Base-by-base conservation (phyloP, 1,139 yeast genomes). In the Nematodospora anomalae region DNA sequence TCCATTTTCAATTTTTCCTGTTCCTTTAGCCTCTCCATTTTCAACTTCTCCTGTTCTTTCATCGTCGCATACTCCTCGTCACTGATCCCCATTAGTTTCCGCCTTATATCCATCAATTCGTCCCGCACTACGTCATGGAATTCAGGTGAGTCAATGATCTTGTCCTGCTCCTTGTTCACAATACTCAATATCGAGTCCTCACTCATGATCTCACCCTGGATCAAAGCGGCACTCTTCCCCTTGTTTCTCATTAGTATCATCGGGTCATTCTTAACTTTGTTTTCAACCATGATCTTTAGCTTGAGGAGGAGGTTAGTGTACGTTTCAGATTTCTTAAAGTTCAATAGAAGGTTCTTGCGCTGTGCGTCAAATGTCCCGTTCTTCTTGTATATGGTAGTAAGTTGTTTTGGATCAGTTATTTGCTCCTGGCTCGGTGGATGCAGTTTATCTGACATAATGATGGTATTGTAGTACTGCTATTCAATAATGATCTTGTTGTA, bases 221-320 rank as follows among this genome's bases (percentile, higher is more conserved):
- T 69, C 39, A 76, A 56, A 0, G 81, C 81, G 0, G 74, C 75
- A 54, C 72, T 62, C 37, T 71, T 74, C 2, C 79, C 80, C 35
- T 64, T 68, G 51, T 76, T 77, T 46, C 74, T 73, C 40, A 64
- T 55, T 13, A 77, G 53, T 12, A 77, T 66, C 13, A 63, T 54
- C 0, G 81, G 81, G 44, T 77, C 79, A 26, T 67, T 61, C 35
- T 67, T 63, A 21, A 76, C 67, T 42, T 74, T 75, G 31, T 59
- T 55, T 38, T 72, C 77, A 1, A 77, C 68, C 56, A 76, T 57
- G 16, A 69, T 49, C 37, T 64, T 63, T 28, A 76, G 54, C 42
- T 75, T 65, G 20, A 64, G 53, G 21, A 70, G 53, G 13, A 77
- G 53, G 37, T 69, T 66, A 5, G 65, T 45, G 44, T 68, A 71